Evolutionary conservation across 2,329 filamentous ascomycete species (phyloP), one percentile per base, ranked within the genome.

Genomic region (Arthrobotrys musiformis): DNA sequence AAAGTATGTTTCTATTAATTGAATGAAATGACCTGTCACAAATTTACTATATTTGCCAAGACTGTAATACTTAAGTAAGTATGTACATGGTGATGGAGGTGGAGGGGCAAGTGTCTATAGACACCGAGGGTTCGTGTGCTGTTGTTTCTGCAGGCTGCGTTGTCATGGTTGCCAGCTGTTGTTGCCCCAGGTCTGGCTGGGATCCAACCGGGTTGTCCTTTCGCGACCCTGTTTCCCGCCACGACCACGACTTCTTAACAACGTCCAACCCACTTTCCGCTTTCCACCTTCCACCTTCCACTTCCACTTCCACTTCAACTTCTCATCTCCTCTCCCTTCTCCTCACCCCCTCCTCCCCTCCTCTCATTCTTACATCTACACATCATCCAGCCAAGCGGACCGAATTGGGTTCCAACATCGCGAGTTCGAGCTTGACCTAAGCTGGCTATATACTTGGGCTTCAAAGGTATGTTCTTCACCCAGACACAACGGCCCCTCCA

Each of bases 101-200:
- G 9, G 8, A 50, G 2, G 22, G 13, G 1, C 9, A 17, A 4
- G 22, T 30, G 42, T 46, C n/a, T 13, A 44, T 24, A 15, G 24
- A 62, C 33, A 48, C 9, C 15, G 13, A 22, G 17, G 6, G n/a
- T n/a, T 42, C 26, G 46, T 64, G 61, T 24, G 37, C 46, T 42
- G 48, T 54, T 67, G 24, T 67, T n/a, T 22, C 48, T 69, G 68
- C 68, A 50, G 48, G 68, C 40, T 72, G 68, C 68, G 68, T 72
- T 72, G 68, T 72, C 68, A 56, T 58, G 54, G 67, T 50, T n/a
- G 68, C 68, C 46, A 64, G 48, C 50, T 56, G 37, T 64, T 72
- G 37, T 64, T 22, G 9, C 44, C 33, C 48, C 24, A 40, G 44
- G 2, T 44, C 52, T n/a, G n/a, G n/a, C n/a, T n/a, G n/a, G n/a